phyloP scores from a whole-genome alignment of 805 yeast genomes.

The Wickerhamiella sergipiensis region DNA sequence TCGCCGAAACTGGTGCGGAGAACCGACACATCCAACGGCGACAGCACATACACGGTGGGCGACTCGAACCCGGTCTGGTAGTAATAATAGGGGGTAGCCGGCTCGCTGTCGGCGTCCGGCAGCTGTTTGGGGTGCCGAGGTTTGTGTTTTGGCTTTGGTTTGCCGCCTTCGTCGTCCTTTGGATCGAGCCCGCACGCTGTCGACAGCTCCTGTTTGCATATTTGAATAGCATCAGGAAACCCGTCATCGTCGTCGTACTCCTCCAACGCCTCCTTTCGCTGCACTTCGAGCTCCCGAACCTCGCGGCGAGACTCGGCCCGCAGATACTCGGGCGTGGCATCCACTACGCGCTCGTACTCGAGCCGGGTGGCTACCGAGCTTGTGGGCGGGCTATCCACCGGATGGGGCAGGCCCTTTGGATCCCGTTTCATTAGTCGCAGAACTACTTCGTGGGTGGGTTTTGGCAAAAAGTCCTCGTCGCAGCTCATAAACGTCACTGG shows the following conservation, averaged over 20 bases:
- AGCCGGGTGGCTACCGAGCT: constrained; percentile 24
- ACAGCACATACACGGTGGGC: constrained; percentile 49
- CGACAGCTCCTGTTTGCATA: constrained; percentile 31
- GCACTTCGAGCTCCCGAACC: constrained; percentile 35
- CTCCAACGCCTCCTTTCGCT: constrained; percentile 37
- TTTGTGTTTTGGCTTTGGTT: constrained; percentile 2
- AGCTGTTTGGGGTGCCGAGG: neutral
- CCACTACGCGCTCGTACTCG: constrained; percentile 53
- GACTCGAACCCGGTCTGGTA: constrained; percentile 69
- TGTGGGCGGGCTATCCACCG: neutral
- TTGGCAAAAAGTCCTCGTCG: constrained; percentile 11
- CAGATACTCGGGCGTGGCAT: constrained; percentile 45
- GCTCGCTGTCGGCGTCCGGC: constrained; percentile 2
- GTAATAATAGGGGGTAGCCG: constrained; percentile 35
- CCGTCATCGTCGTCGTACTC: constrained; percentile 14
- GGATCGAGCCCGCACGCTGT: constrained; percentile 45
- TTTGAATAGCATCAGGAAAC: constrained; percentile 10
- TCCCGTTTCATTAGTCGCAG: constrained; percentile 11
- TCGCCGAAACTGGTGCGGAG: constrained; percentile 46
- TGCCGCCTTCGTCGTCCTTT: constrained; percentile 46
- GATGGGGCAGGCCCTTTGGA: neutral
- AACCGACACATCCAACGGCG: constrained; percentile 69
- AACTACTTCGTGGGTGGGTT: constrained; percentile 14
- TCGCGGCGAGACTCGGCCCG: constrained; percentile 46
- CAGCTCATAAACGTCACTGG: constrained; percentile 14